Evolutionary conservation across 345 rosid species (phyloP).

Genomic region (Chamaenerion angustifolium): DNA sequence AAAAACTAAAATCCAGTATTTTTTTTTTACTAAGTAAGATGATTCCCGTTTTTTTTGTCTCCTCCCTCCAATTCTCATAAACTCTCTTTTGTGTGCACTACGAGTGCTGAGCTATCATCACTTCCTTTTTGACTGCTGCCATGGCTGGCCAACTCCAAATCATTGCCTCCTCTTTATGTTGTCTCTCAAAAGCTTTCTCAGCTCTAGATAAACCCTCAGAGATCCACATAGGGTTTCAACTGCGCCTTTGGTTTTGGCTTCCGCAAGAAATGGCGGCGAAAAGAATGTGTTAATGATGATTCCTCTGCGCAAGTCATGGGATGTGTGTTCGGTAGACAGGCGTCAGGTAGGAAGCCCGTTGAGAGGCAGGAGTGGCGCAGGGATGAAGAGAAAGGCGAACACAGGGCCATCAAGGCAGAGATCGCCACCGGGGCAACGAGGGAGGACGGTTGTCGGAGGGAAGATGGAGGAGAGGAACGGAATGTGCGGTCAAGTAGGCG

Average conservation of each 20-base stretch:
- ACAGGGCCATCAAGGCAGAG: conserved; percentile 19
- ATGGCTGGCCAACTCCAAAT: conserved; percentile 29
- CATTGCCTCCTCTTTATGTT: conserved; percentile 27
- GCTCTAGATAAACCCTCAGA: conserved; percentile 1
- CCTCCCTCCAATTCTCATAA: too few species aligned
- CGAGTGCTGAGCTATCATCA: too few species aligned
- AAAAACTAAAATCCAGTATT: too few species aligned
- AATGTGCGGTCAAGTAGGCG: conserved; percentile 20
- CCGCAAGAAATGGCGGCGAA: neutral
- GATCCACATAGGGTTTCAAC: conserved; percentile 1
- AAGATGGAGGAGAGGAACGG: conserved; percentile 18
- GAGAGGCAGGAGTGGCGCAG: conserved; percentile 24
- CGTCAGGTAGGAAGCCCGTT: conserved; percentile 25
- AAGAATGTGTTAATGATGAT: conserved; percentile 27
- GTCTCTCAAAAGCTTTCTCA: conserved; percentile 16
- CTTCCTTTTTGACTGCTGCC: conserved; percentile 6
- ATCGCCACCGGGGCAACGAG: conserved; percentile 17
- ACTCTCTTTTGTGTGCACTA: too few species aligned
- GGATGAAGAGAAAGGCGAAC: conserved; percentile 9
- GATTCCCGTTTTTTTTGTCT: too few species aligned
- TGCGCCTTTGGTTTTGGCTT: too few species aligned
- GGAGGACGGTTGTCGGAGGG: conserved; percentile 24
- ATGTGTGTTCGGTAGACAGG: conserved; percentile 58
- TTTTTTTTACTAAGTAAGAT: too few species aligned
- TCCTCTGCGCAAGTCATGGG: conserved; percentile 38